A percentile compares a stretch with the other conserved stretches of the same genome.
These are phyloP conservation scores for Kodamaea derodonti DNA, from an alignment of 1,139 yeast species.

Conservation along the genomic window DNA sequence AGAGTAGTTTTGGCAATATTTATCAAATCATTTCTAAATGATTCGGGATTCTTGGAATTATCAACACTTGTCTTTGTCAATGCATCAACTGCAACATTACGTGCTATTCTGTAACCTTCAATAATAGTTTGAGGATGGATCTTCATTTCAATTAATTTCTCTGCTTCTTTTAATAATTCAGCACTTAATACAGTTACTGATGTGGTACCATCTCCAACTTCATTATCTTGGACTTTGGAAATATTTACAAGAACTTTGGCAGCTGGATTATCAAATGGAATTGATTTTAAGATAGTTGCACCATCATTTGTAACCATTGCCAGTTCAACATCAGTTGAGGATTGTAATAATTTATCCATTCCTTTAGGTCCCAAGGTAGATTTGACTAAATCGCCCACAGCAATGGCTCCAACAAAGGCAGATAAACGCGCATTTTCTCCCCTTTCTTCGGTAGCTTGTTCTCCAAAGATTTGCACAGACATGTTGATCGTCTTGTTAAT, in stretches of 20 bases:
- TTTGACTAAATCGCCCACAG: conserved; percentile 95
- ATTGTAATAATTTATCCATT: conserved; percentile 91
- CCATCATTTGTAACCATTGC: conserved; percentile 95
- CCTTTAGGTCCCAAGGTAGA: conserved; percentile 98
- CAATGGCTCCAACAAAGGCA: conserved; percentile 97
- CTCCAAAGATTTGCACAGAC: conserved; percentile 94
- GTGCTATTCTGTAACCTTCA: conserved; percentile 90
- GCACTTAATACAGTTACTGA: conserved; percentile 92
- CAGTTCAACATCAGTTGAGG: conserved; percentile 70
- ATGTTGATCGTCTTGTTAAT: conserved; percentile 15
- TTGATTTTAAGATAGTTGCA: conserved; percentile 90
- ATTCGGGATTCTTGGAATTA: conserved; percentile 55
- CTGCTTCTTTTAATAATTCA: conserved; percentile 92
- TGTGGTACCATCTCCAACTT: conserved; percentile 98
- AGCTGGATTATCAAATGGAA: conserved; percentile 96
- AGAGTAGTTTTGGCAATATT: conserved; percentile 91
- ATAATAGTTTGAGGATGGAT: conserved; percentile 98
- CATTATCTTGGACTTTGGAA: conserved; percentile 97
- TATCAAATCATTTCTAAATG: conserved; percentile 73
- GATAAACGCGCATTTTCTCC: conserved; percentile 97
- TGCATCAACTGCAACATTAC: conserved; percentile 77
- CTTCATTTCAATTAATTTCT: conserved; percentile 83
- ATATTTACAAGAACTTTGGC: conserved; percentile 96
- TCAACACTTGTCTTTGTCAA: conserved; percentile 76
- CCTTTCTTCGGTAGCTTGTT: conserved; percentile 95